Evolutionary conservation across 2,329 filamentous ascomycete genomes (phyloP).

Genomic region (Neocucurbitaria cava): DNA sequence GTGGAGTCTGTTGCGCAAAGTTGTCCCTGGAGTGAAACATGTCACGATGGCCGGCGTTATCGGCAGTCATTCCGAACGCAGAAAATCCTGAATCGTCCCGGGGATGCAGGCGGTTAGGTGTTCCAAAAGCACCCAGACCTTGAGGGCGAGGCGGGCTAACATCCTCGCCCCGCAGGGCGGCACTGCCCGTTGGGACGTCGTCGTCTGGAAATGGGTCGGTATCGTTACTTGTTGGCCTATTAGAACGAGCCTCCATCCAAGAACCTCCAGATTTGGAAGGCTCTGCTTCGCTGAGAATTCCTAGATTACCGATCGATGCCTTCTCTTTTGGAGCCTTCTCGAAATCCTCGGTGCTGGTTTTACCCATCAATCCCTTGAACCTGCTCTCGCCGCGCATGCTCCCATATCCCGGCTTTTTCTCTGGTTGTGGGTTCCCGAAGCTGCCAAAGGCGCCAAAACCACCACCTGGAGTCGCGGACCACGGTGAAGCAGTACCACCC

Average conservation of each 20-base stretch:
- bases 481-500: constrained; percentile 61
- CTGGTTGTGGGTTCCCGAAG: constrained; percentile 68
- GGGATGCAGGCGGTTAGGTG: constrained; percentile 56
- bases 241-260: constrained; percentile 58
- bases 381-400: constrained; percentile 78
- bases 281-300: constrained; percentile 61
- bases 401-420: constrained; percentile 75
- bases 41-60: constrained; percentile 64
- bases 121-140: constrained; percentile 52
- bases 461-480: constrained; percentile 66
- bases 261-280: constrained; percentile 56
- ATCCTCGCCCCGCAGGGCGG: constrained; percentile 78
- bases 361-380: constrained; percentile 83
- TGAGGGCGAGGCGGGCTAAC: constrained; percentile 62
- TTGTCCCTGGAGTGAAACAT: constrained; percentile 65
- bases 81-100: constrained; percentile 66
- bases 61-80: constrained; percentile 66
- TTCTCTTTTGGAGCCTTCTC: constrained; percentile 62
- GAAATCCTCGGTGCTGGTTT: constrained; percentile 74
- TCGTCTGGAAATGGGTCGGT: constrained; percentile 78
- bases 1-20: constrained; percentile 63
- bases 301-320: constrained; percentile 59
- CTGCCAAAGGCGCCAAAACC: constrained; percentile 85
- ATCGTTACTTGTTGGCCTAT: constrained; percentile 64
- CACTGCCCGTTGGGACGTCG: constrained; percentile 69